Evolutionary conservation across 805 yeast genomes (phyloP).

Genomic region (Jamesozyma lodderae): DNA sequence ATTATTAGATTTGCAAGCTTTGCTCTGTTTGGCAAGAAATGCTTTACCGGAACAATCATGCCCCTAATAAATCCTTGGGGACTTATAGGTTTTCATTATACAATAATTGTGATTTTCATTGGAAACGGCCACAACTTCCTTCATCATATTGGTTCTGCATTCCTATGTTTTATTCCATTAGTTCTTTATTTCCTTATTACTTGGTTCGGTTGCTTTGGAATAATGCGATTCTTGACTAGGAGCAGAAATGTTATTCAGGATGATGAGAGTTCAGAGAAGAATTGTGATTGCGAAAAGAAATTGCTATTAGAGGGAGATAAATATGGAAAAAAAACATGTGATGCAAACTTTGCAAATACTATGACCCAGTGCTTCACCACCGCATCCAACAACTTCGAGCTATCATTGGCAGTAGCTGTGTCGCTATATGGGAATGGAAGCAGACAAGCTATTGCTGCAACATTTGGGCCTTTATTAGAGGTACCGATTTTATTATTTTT

Average conservation of each 20-base stretch:
- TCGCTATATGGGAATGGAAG: conserved; percentile 44
- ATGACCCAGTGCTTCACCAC: conserved; percentile 49
- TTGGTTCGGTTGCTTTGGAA: conserved; percentile 39
- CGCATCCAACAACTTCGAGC: conserved; percentile 49
- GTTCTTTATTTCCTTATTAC: conserved; percentile 38
- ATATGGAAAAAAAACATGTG: conserved; percentile 28
- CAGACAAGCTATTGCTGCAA: conserved; percentile 47
- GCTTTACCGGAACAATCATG: conserved; percentile 31
- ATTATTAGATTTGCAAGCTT: conserved; percentile 31
- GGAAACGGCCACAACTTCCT: conserved; percentile 41
- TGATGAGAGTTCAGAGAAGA: conserved; percentile 2
- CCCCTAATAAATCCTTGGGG: conserved; percentile 42
- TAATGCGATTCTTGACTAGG: conserved; percentile 28
- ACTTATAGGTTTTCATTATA: conserved; percentile 42
- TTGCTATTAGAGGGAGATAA: conserved; percentile 11
- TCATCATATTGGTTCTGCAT: conserved; percentile 39
- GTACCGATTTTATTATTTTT: conserved; percentile 41
- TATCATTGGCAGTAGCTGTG: conserved; percentile 46
- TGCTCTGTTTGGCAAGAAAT: conserved; percentile 25
- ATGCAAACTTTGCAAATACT: conserved; percentile 35
- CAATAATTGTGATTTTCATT: conserved; percentile 44
- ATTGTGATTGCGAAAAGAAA: conserved; percentile 36
- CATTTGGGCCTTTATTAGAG: conserved; percentile 52
- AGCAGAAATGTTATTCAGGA: neutral
- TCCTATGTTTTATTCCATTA: conserved; percentile 44